A percentile compares a stretch with the other conserved stretches of the same genome.
These are phyloP conservation scores for Apiotrichum akiyoshidainum DNA, from an alignment of 1,284 basidiomycete species.

Conservation along the genomic window DNA sequence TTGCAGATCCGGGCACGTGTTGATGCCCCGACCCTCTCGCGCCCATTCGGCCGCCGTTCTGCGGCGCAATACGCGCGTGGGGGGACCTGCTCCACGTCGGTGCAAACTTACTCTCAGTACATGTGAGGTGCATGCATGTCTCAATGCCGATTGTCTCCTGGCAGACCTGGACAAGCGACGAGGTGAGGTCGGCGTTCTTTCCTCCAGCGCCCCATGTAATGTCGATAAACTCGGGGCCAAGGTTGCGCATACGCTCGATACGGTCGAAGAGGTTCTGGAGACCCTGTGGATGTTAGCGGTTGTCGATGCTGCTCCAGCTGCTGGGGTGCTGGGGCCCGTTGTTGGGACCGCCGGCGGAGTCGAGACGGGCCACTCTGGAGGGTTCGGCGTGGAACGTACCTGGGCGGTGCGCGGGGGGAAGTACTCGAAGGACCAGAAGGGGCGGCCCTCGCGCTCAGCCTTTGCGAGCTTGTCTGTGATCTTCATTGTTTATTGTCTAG, in stretches of 20 bases:
- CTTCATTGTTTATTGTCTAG: slow-evolving; percentile 60
- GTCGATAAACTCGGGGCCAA: slow-evolving; percentile 97
- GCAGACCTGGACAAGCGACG: slow-evolving; percentile 94
- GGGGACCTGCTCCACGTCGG: too few relatives aligned
- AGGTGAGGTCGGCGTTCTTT: slow-evolving; percentile 84
- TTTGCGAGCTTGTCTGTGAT: slow-evolving; percentile 84
- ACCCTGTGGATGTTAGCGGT: slow-evolving; percentile 58
- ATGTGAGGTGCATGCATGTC: slow-evolving; percentile 97
- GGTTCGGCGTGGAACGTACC: slow-evolving; percentile 50
- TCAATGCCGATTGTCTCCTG: slow-evolving; percentile 88
- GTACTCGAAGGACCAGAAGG: slow-evolving; percentile 97
- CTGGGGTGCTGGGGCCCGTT: background rate
- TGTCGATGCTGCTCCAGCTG: background rate
- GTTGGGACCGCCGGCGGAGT: background rate
- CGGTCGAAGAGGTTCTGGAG: slow-evolving; percentile 92
- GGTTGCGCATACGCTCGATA: slow-evolving; percentile 92
- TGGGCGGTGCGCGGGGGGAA: slow-evolving; percentile 93
- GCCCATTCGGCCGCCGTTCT: too few relatives aligned
- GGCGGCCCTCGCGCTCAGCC: slow-evolving; percentile 72
- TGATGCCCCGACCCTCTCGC: too few relatives aligned
- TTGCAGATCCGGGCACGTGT: too few relatives aligned
- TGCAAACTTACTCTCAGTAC: slow-evolving; percentile 70
- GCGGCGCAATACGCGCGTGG: too few relatives aligned
- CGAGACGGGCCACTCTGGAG: background rate
- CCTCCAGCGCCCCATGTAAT: slow-evolving; percentile 99